Base-by-base conservation (phyloP, 208 protist species). In the Porcisia deanei region DNA sequence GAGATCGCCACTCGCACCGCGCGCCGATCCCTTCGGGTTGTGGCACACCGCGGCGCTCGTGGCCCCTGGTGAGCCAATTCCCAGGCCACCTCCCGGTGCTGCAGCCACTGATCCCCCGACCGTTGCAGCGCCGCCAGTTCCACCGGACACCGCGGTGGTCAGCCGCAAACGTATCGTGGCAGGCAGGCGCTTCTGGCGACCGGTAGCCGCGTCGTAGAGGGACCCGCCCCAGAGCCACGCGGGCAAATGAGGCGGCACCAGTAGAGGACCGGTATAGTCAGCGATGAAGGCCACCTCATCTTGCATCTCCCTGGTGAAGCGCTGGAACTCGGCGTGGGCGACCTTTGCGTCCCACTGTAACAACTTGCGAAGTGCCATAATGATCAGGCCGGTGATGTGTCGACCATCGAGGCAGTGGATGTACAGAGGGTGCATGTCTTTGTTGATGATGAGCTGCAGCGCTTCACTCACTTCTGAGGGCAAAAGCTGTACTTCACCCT, bases 351-450 rank as follows among this genome's bases (percentile, higher is more conserved):
- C 84, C 91, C 93, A 97, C 30, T 85, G 72, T 75, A 88, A 86
- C 47, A 97, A 83, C 79, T 94, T 95, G 9, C 94, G 83, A 45
- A 97, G 76, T 4, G 83, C 94, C 85, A 97, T 93, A 22, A 96
- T 73, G 22, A 92, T 76, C 9, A 93, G 71, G 20, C 94, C 91
- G 20, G 87, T 80, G 39, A 94, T 86, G 70, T 96, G 86, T 6
- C 88, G 76, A 37, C 94, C 94, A 67, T 97, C 94, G 25, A 97
- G 88, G 74, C 94, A 97, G 85, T 97, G 94, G 34, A 96, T 71
- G 79, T 94, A 95, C 25, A 96, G 49, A 4, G 91, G 91, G 82
- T 96, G 88, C 30, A 70, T 68, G 41, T 92, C 84, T 5, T 59
- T 76, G 74, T 91, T 80, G 25, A 95, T 80, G 14, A 96, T 54